phyloP scores from a whole-genome alignment of 768 basidiomycete species.

The Leccinum boreale region DNA sequence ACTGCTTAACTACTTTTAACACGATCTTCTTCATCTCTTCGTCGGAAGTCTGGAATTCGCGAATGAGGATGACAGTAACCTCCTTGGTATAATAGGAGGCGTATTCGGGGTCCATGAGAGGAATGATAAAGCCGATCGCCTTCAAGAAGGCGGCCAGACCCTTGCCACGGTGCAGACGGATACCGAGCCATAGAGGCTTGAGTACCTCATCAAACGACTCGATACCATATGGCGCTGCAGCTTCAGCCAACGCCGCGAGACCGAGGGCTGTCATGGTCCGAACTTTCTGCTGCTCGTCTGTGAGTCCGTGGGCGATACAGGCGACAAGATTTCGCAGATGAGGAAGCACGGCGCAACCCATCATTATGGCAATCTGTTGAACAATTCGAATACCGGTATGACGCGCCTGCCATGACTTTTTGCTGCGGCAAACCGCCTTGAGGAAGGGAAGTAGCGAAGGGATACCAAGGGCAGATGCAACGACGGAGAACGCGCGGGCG shows the following conservation, averaged over 20 bases:
- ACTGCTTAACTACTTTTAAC: slow-evolving; percentile 97
- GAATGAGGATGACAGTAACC: slow-evolving; percentile 93
- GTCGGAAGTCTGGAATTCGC: slow-evolving; percentile 98
- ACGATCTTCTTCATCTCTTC: slow-evolving; percentile 99
- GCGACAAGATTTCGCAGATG: slow-evolving; percentile 96
- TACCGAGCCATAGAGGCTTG: slow-evolving; percentile 79
- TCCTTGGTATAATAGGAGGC: slow-evolving; percentile 99
- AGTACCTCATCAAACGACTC: slow-evolving; percentile 97
- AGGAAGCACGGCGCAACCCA: slow-evolving; percentile 97
- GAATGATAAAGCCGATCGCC: slow-evolving; percentile 99
- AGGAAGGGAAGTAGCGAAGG: slow-evolving; percentile 97
- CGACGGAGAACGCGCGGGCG: slow-evolving; percentile 97
- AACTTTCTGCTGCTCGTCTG: slow-evolving; percentile 79
- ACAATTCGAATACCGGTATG: slow-evolving; percentile 99
- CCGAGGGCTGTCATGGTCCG: slow-evolving; percentile 76
- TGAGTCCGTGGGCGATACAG: slow-evolving; percentile 82
- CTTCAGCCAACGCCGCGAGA: slow-evolving; percentile 91
- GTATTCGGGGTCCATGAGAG: slow-evolving; percentile 99
- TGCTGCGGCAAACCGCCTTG: slow-evolving; percentile 96
- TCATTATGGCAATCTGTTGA: slow-evolving; percentile 99
- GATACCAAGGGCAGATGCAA: slow-evolving; percentile 97
- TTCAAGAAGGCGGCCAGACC: slow-evolving; percentile 77
- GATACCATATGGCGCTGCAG: slow-evolving; percentile 97
- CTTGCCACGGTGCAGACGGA: slow-evolving; percentile 75
- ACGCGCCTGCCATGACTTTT: slow-evolving; percentile 99